These are phyloP conservation scores for Pleomassaria siparia DNA, from an alignment of 2,329 filamentous ascomycete species.

Conservation along the genomic window DNA sequence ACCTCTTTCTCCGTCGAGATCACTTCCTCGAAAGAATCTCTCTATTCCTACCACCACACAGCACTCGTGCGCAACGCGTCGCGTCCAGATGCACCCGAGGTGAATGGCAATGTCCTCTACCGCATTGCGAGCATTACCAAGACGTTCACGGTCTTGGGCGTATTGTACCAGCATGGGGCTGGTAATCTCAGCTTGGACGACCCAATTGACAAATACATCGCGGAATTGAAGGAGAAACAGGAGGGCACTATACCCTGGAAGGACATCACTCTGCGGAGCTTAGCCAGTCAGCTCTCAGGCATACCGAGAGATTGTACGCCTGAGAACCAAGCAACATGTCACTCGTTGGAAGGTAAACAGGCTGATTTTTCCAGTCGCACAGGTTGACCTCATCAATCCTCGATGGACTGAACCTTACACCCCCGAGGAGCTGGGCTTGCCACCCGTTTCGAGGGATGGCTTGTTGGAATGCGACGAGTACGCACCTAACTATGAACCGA, in stretches of 20 bases:
- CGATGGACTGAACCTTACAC: too few relatives aligned
- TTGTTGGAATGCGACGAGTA: slow-evolving; percentile 41
- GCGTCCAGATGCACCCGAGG: slow-evolving; percentile 38
- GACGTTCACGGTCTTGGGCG: slow-evolving; percentile 35
- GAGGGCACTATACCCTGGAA: slow-evolving; percentile 41
- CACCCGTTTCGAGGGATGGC: slow-evolving; percentile 34
- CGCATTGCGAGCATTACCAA: slow-evolving; percentile 44
- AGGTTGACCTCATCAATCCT: slow-evolving; percentile 30
- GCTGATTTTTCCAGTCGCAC: slow-evolving; percentile 30
- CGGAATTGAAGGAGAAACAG: slow-evolving; percentile 30
- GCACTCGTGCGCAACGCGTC: slow-evolving; percentile 39
- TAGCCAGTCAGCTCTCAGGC: slow-evolving; percentile 48
- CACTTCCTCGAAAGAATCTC: slow-evolving; percentile 40
- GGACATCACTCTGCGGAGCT: slow-evolving; percentile 45
- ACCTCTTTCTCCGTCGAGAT: slow-evolving; percentile 46
- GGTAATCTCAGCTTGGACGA: slow-evolving; percentile 40
- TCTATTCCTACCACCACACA: slow-evolving; percentile 45
- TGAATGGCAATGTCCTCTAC: slow-evolving; percentile 45
- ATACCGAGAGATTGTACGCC: slow-evolving; percentile 44
- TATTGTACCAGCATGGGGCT: slow-evolving; percentile 36
- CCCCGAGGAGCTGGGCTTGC: slow-evolving; percentile 34
- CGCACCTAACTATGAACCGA: slow-evolving; percentile 11
- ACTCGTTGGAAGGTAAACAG: slow-evolving; percentile 24
- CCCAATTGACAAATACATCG: slow-evolving; percentile 35
- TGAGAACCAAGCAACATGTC: slow-evolving; percentile 7